Base-by-base conservation (phyloP, 2,329 filamentous ascomycete genomes). In the Phyllosticta citriasiana region DNA sequence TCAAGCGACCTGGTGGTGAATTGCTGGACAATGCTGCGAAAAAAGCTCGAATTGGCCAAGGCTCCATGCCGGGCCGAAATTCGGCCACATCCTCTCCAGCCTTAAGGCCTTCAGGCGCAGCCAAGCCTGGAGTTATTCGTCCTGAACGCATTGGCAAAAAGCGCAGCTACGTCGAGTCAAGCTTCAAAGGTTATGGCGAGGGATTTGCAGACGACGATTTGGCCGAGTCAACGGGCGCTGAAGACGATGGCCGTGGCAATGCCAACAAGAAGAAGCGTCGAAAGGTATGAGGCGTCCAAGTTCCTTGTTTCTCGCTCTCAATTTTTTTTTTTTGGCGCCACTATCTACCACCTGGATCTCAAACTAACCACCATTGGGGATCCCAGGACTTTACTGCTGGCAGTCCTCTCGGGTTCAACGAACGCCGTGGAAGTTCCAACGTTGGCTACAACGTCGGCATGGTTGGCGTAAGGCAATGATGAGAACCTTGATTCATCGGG, bases 151-250 rank as follows among this genome's bases (percentile, higher is more conserved):
- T 80, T 60, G 80, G 83, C 64, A 89, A 88, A 77, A 91, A 91
- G 79, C 82, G 89, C 55, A 83, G 85, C 64, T 92, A 91, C 70
- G 85, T 86, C 50, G 88, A 92, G 65, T 82, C 80, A 67, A 89
- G 86, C 67, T 92, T 83, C 69, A 85, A 88, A 67, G 88, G 88
- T 52, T 91, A 91, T 68, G 82, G 84, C 53, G 87, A 91, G 66
- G 85, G 86, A 35, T 90, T 80, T 66, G 81, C 81, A 9, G 88
- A 91, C 64, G 87, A 89, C 65, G 87, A 88, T 64, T 72, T 71
- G 8, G 83, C 80, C 61, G 85, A 90, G 68, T 89, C 86, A 24
- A 89, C 87, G 24, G 87, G 85, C 62, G 88, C 88, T 66, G 84
- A 85, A 66, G 87, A 88, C 66, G 84, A 87, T 57, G 64, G 67